Base-by-base conservation (phyloP, 208 protist genomes). In the Trypanosoma rangeli region DNA sequence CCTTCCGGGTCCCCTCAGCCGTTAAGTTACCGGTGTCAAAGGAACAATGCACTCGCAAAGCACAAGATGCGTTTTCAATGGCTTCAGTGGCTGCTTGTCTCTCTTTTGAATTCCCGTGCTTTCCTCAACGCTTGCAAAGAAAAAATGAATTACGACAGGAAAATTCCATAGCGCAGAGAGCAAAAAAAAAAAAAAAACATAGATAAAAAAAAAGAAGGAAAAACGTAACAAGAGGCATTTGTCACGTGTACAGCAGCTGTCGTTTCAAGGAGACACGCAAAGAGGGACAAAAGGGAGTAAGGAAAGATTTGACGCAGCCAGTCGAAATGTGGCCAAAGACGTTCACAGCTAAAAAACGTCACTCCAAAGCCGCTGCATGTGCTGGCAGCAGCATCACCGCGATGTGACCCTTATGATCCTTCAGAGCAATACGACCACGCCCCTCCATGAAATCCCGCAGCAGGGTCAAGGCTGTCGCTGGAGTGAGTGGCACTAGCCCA, bases 381-480 rank as follows among this genome's bases (percentile, higher is more conserved):
- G 83, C 49, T 12, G 76, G 74, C 10, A 83, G 42, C 8, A 59
- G 61, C 16, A 82, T 29, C 22, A 83, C 48, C 18, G 69, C 69
- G 28, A 80, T 46, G 50, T 67, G 13, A 29, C 74, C 78, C 35
- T 56, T 53, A 28, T 26, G 28, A 53, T 79, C 78, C 33, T 39
- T 46, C n/a, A 87, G 74, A n/a, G 82, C 77, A 13, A 83, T 57
- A 22, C 74, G 55, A 12, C 73, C 70, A 31, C 58, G 52, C 4
- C 72, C 74, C n/a, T 82, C 68, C 61, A 85, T 73, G 16, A 76
- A 66, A 35, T 85, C 70, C 31, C n/a, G n/a, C 42, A 82, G 24
- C 10, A 64, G 13, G 15, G 20, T 15, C 52, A 85, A 37, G 18
- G 68, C 65, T 37, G 74, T 68, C 35, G 68, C 61, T 10, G 72